A percentile compares a stretch with the other conserved stretches of the same genome.
Conservation (phyloP, 768 basidiomycete species). For the Auricularia sp. region DNA sequence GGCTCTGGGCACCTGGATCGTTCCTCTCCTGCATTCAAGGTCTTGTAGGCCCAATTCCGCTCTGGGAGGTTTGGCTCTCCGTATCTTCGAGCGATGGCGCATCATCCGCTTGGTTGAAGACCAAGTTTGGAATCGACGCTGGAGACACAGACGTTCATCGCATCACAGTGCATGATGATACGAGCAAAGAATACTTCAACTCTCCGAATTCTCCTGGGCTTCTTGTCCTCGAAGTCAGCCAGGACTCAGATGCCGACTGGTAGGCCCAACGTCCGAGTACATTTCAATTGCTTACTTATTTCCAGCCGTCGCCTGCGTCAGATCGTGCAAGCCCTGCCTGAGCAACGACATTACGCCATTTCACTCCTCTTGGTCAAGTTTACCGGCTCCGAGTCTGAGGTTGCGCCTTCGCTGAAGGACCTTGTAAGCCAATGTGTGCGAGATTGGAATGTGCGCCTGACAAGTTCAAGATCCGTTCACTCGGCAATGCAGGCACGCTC, state of each 20-base stretch:
- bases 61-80: conserved; percentile 67
- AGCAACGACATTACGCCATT: conserved; percentile 50
- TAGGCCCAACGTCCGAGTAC: conserved; percentile 20
- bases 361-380: conserved; percentile 54
- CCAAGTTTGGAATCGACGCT: conserved; percentile 51
- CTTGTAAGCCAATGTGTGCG: conserved; percentile 38
- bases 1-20: conserved; percentile 65
- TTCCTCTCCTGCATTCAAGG: conserved; percentile 44
- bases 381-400: conserved; percentile 34
- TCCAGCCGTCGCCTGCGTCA: conserved; percentile 67
- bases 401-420: conserved; percentile 40
- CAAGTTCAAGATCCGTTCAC: conserved; percentile 36
- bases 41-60: conserved; percentile 23
- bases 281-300: conserved; percentile 51
- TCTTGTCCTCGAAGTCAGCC: conserved; percentile 66
- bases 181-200: background rate
- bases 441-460: conserved; percentile 1
- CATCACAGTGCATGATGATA: conserved; percentile 16
- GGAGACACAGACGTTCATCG: conserved; percentile 42
- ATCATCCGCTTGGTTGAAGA: conserved; percentile 72
- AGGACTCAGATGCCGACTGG: conserved; percentile 60
- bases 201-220: conserved; percentile 42
- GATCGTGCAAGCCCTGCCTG: conserved; percentile 43
- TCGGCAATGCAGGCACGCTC: conserved; percentile 35
- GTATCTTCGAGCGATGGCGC: conserved; percentile 61